Conservation (phyloP, 805 yeast species). For the Cyberlindnera subsufficiens region DNA sequence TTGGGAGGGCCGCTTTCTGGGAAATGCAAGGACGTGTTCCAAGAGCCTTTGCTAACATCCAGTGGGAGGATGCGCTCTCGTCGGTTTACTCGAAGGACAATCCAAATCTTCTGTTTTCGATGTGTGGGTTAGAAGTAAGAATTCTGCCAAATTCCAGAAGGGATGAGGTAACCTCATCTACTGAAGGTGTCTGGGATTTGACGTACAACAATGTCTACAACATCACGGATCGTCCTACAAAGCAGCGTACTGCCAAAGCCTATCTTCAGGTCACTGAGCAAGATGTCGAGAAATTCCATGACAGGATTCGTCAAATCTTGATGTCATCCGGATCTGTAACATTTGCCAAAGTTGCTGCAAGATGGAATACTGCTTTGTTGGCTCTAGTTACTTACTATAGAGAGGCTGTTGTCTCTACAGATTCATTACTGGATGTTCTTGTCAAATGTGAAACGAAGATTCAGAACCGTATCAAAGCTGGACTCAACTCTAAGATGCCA, state of each 20-base stretch:
- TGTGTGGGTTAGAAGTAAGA: slow-evolving; percentile 95
- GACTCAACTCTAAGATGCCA: slow-evolving; percentile 97
- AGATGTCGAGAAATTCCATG: slow-evolving; percentile 75
- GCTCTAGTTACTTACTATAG: slow-evolving; percentile 85
- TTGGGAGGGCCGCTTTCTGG: slow-evolving; percentile 92
- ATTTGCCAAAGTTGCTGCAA: slow-evolving; percentile 87
- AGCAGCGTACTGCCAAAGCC: slow-evolving; percentile 87
- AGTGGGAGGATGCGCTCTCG: slow-evolving; percentile 76
- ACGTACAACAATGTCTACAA: slow-evolving; percentile 22
- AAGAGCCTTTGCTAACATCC: slow-evolving; percentile 57
- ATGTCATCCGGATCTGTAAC: slow-evolving; percentile 97
- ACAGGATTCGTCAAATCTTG: slow-evolving; percentile 79
- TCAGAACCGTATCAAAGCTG: slow-evolving; percentile 91
- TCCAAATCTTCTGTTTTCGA: slow-evolving; percentile 79
- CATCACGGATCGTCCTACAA: slow-evolving; percentile 46
- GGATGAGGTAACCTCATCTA: slow-evolving; percentile 43
- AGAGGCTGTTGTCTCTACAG: slow-evolving; percentile 88
- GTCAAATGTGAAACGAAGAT: slow-evolving; percentile 91
- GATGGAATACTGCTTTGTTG: slow-evolving; percentile 91
- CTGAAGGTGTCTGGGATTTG: slow-evolving; percentile 93
- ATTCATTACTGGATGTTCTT: slow-evolving; percentile 65
- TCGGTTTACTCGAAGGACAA: slow-evolving; percentile 90
- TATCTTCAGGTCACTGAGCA: slow-evolving; percentile 76
- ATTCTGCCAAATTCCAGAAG: slow-evolving; percentile 70
- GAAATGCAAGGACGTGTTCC: slow-evolving; percentile 82